Conservation (phyloP, 352 stramenopile species). For the Phytophthora pluvialis region DNA sequence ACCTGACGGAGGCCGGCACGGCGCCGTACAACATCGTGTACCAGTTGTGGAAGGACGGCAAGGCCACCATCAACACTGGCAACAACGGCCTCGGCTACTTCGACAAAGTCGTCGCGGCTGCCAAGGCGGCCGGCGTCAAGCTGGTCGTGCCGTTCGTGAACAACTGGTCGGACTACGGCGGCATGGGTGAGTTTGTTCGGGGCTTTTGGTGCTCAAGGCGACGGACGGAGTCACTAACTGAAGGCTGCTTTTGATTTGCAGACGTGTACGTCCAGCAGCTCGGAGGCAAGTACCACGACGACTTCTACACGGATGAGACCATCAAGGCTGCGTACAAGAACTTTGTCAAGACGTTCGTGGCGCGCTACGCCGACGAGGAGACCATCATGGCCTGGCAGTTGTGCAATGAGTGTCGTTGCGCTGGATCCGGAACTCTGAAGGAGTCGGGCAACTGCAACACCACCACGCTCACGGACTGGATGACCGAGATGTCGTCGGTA, state of each 20-base stretch:
- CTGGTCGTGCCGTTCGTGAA: constrained; percentile 46
- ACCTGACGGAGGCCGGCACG: constrained; percentile 20
- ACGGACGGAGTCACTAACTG: constrained; percentile 3
- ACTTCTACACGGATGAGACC: constrained; percentile 40
- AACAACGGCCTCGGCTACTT: constrained; percentile 44
- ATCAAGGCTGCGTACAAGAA: constrained; percentile 44
- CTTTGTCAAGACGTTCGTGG: constrained; percentile 35
- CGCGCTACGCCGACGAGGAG: constrained; percentile 29
- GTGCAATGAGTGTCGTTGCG: constrained; percentile 38
- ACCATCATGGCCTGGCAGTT: constrained; percentile 40
- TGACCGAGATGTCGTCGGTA: constrained; percentile 38
- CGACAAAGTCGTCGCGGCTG: constrained; percentile 34
- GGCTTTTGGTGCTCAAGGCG: neutral
- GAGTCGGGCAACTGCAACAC: constrained; percentile 33
- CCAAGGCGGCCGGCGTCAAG: constrained; percentile 41
- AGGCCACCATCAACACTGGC: constrained; percentile 33
- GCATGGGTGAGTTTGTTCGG: constrained; percentile 31
- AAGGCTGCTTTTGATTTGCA: neutral
- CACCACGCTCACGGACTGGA: constrained; percentile 36
- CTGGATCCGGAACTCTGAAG: constrained; percentile 32
- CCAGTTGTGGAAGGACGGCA: constrained; percentile 40
- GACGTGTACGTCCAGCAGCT: constrained; percentile 41
- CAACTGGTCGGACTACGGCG: constrained; percentile 46
- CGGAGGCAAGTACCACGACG: constrained; percentile 39
- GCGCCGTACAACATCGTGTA: constrained; percentile 37